Conservation (phyloP, 208 protist species). For the Crithidia brevicula region DNA sequence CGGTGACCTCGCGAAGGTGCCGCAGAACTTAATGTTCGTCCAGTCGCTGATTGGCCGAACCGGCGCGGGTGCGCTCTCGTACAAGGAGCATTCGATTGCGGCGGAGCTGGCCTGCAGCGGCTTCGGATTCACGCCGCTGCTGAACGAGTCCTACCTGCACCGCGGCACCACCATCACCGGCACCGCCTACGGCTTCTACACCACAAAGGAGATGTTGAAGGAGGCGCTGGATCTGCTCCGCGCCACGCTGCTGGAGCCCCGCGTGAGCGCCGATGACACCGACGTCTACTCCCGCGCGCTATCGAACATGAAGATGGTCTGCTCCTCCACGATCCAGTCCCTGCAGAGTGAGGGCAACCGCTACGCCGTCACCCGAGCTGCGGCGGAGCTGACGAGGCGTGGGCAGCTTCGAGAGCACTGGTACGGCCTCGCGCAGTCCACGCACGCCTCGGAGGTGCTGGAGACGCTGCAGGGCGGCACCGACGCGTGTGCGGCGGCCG, state of each 20-base stretch:
- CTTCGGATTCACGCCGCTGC: conserved; percentile 70
- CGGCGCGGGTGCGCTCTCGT: conserved; percentile 69
- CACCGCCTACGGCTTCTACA: conserved; percentile 84
- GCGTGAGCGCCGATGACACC: conserved; percentile 51
- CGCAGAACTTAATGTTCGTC: conserved; percentile 52
- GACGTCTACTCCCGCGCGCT: conserved; percentile 76
- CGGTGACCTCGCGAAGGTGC: conserved; percentile 33
- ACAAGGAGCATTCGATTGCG: conserved; percentile 82
- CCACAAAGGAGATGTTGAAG: conserved; percentile 78
- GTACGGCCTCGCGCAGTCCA: conserved; percentile 75
- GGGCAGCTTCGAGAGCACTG: conserved; percentile 73
- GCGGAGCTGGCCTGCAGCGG: conserved; percentile 84
- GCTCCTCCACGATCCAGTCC: conserved; percentile 66
- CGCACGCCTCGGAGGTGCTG: conserved; percentile 62
- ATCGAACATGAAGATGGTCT: conserved; percentile 73
- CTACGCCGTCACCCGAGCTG: conserved; percentile 69
- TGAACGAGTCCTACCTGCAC: conserved; percentile 76
- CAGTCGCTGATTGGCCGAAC: conserved; percentile 63
- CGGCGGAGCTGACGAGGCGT: conserved; percentile 61
- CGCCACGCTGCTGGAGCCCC: conserved; percentile 72
- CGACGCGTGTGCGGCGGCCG: conserved; percentile 26
- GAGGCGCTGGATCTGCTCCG: conserved; percentile 79
- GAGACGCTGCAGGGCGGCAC: conserved; percentile 68
- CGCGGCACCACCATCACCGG: conserved; percentile 66
- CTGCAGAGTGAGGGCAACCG: conserved; percentile 76